Evolutionary conservation across 2,329 filamentous ascomycete species (phyloP).

Genomic region (Exophiala calicioides): DNA sequence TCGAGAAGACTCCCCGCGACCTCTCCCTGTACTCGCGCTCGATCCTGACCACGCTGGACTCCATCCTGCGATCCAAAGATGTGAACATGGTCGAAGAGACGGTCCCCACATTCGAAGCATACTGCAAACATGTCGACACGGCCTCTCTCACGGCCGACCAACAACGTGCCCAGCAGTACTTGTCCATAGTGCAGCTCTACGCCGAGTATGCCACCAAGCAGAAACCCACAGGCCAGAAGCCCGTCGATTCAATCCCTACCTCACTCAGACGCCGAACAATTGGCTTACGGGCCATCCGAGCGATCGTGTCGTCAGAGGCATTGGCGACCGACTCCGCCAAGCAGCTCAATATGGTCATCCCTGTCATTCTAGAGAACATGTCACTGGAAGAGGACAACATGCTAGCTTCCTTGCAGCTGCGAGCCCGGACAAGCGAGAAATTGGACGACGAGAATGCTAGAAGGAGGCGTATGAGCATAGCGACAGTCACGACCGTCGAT

Average conservation of each 20-base stretch:
- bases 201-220: slow-evolving; percentile 74
- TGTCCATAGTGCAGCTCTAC: slow-evolving; percentile 77
- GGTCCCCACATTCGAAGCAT: slow-evolving; percentile 79
- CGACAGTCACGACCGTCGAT: slow-evolving; percentile 72
- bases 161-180: slow-evolving; percentile 77
- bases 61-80: slow-evolving; percentile 80
- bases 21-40: slow-evolving; percentile 84
- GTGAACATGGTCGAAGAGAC: slow-evolving; percentile 92
- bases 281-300: slow-evolving; percentile 76
- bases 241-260: slow-evolving; percentile 59
- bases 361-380: slow-evolving; percentile 82
- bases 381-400: slow-evolving; percentile 73
- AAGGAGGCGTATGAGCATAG: slow-evolving; percentile 73
- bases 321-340: slow-evolving; percentile 72
- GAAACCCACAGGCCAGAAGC: slow-evolving; percentile 42
- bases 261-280: slow-evolving; percentile 75
- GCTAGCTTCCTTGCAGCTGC: slow-evolving; percentile 67
- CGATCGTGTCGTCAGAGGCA: slow-evolving; percentile 76
- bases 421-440: slow-evolving; percentile 68
- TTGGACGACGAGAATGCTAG: slow-evolving; percentile 64
- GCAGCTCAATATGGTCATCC: slow-evolving; percentile 76
- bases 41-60: slow-evolving; percentile 79
- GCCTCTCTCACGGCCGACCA: slow-evolving; percentile 83
- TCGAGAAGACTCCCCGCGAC: slow-evolving; percentile 90
- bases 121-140: slow-evolving; percentile 85